These are phyloP conservation scores for Fusarium sp. DNA, from an alignment of 2,329 filamentous ascomycete genomes.

Conservation along the genomic window DNA sequence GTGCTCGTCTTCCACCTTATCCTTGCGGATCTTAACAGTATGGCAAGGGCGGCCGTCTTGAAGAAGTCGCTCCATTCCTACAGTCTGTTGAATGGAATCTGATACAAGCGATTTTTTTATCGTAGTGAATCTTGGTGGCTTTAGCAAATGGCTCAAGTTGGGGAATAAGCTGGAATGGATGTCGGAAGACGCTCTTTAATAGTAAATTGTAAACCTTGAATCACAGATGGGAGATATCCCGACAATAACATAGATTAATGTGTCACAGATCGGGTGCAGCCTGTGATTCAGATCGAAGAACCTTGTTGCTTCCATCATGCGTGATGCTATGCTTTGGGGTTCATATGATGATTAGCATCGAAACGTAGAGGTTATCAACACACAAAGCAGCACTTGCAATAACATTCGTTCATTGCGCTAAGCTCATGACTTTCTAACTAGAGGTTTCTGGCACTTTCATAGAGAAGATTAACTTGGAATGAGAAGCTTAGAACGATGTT, in stretches of 20 bases:
- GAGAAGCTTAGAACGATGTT: too few relatives aligned
- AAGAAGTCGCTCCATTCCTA: not conserved
- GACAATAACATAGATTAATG: not conserved
- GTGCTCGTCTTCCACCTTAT: not conserved
- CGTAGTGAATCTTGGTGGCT: not conserved
- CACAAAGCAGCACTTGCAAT: not conserved
- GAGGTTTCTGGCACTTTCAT: not conserved
- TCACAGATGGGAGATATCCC: not conserved
- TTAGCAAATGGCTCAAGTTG: not conserved
- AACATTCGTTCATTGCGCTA: not conserved
- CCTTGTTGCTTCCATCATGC: not conserved
- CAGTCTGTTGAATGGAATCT: not conserved
- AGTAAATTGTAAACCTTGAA: not conserved
- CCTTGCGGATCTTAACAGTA: not conserved
- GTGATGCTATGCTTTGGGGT: not conserved
- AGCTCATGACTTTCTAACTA: not conserved
- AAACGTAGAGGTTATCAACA: not conserved
- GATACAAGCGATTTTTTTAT: not conserved
- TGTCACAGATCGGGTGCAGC: not conserved
- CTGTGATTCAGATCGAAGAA: not conserved
- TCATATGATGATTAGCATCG: not conserved
- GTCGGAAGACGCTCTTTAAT: not conserved
- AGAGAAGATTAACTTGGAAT: rapidly evolving
- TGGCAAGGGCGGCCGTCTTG: not conserved
- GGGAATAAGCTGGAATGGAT: not conserved